Base-by-base conservation (phyloP, 441 rosid species). In the Gossypium davidsonii region DNA sequence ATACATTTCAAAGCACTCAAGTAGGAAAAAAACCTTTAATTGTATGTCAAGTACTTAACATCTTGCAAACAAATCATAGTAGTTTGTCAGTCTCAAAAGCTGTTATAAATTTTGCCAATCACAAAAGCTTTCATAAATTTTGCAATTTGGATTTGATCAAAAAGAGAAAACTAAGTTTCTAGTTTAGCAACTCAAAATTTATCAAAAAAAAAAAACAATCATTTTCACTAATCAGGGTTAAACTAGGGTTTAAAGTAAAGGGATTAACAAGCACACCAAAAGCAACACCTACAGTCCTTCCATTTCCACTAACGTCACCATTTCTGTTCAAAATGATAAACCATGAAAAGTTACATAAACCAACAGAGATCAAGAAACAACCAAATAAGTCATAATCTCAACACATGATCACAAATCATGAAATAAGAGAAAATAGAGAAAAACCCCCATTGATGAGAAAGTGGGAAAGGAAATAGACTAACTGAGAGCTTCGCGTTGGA, bases 401-500 rank as follows among this genome's bases (percentile, higher is more conserved):
- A 70, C 5, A 20, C 10, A 17, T 11, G 1, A 15, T 25, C n/a
- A 46, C 37, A 8, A 65, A 46, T 65, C 37, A 65, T 12, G 34
- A 44, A 21, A 65, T 21, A 23, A 46, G 12, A 55, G 4, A 20
- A 37, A 10, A 34, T 8, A 26, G 21, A 34, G 1, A 6, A 18
- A 17, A 52, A 37, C 2, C 55, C 4, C 20, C 49, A 55, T 18
- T 3, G 21, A 7, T 18, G n/a, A 56, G 1, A 56, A 39, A 70
- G 18, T 20, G 9, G 57, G 48, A 70, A 39, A 15, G 63, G 37
- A 17, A 72, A 31, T 31, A 31, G 10, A 78, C 82, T 75, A 73
- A 95, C 98, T 92, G 73, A 87, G 82, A 76, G 97, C 94, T 84
- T 95, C 98, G 12, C 97, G 97, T 75, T 91, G 94, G 79, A 92